Evolutionary conservation across 139 green algal species (phyloP).

Genomic region (Chlamydomonas schloesseri): DNA sequence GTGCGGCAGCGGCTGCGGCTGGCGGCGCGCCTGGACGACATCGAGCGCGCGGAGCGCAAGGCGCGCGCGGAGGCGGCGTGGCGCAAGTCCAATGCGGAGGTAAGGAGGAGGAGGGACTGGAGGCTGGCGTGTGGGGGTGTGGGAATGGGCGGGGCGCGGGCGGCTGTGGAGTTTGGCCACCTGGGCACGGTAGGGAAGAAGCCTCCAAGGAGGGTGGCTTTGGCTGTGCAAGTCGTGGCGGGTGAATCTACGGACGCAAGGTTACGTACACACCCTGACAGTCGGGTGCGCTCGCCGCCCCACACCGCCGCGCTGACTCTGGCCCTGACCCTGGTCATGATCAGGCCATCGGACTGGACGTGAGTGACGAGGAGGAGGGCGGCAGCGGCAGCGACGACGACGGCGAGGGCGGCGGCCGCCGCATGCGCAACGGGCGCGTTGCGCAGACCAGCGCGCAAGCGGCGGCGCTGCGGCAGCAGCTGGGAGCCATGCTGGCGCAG

Average conservation of each 20-base stretch:
- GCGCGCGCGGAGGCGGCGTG: conserved; percentile 68
- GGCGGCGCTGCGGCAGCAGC: conserved; percentile 29
- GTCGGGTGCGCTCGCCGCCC: no score
- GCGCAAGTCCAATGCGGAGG: conserved; percentile 66
- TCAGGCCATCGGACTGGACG: conserved; percentile 41
- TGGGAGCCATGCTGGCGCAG: conserved; percentile 49
- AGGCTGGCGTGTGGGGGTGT: no score
- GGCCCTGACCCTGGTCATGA: no score
- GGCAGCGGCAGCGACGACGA: conserved; percentile 28
- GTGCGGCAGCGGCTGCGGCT: conserved; percentile 56
- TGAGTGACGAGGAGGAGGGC: conserved; percentile 49
- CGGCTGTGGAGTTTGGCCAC: background rate
- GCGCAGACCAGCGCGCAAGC: conserved; percentile 7
- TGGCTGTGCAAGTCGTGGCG: no score
- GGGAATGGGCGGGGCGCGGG: no score
- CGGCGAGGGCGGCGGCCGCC: background rate
- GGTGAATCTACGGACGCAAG: no score
- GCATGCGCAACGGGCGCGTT: background rate
- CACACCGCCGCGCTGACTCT: no score
- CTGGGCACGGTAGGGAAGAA: no score
- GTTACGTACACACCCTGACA: no score
- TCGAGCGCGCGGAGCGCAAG: conserved; percentile 75
- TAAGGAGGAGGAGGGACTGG: conserved; percentile 6
- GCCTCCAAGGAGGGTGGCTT: no score
- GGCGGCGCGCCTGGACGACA: conserved; percentile 74